Percentiles rank a stretch among this genome's conserved stretches.
Conservation (phyloP, 192 early-diverging fungal genomes). For the Linnemannia zychae region DNA sequence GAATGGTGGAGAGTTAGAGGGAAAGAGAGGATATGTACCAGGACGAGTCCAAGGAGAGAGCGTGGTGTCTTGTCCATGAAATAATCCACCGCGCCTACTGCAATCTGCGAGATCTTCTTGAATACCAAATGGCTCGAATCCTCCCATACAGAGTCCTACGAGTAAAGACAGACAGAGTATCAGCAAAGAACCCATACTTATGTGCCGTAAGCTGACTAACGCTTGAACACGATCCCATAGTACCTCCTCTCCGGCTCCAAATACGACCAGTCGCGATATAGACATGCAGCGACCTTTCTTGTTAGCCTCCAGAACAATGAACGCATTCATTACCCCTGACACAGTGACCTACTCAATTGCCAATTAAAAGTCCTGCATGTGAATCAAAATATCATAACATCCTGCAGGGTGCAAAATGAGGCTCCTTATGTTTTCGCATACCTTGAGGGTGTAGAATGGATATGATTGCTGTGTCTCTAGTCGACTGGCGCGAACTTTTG, state of each 20-base stretch:
- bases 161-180: background rate
- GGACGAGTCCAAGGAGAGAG: slow-evolving; percentile 41
- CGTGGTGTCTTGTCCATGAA: slow-evolving; percentile 32
- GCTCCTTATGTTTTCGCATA: no score
- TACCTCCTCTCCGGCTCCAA: slow-evolving; percentile 53
- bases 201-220: background rate
- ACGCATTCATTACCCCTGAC: slow-evolving; percentile 31
- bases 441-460: slow-evolving; percentile 36
- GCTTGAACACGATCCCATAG: no score
- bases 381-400: background rate
- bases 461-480: slow-evolving; percentile 31
- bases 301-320: slow-evolving; percentile 41
- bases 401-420: background rate
- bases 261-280: slow-evolving; percentile 41
- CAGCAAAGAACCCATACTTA: background rate
- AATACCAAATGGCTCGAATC: slow-evolving; percentile 60
- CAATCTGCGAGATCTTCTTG: slow-evolving; percentile 57
- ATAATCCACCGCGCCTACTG: slow-evolving; percentile 51
- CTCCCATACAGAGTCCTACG: slow-evolving; percentile 39
- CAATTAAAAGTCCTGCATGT: background rate
- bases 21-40: slow-evolving; percentile 34
- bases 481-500: slow-evolving; percentile 22
- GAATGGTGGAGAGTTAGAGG: background rate
- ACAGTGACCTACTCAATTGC: slow-evolving; percentile 25
- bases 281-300: slow-evolving; percentile 28